phyloP scores from a whole-genome alignment of 2,329 filamentous ascomycete species.

The Venturia pyrina region DNA sequence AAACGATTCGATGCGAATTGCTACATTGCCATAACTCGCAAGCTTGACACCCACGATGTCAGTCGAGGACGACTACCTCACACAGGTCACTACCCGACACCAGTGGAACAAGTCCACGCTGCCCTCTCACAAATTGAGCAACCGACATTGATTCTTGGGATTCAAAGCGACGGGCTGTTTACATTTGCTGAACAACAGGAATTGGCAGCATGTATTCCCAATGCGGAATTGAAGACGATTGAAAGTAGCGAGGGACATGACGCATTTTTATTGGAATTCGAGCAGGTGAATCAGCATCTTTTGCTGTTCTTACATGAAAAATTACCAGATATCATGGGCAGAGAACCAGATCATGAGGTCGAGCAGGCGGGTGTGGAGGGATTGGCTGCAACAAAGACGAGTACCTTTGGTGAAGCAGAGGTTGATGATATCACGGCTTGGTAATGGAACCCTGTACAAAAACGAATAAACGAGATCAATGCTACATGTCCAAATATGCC shows the following conservation, averaged over 20 bases:
- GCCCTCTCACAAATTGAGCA: slow-evolving; percentile 78
- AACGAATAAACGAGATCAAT: background rate
- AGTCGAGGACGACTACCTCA: slow-evolving; percentile 56
- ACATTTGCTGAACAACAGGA: slow-evolving; percentile 96
- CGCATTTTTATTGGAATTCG: slow-evolving; percentile 91
- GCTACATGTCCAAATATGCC: background rate
- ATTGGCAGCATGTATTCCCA: slow-evolving; percentile 68
- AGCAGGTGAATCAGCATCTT: slow-evolving; percentile 88
- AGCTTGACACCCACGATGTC: slow-evolving; percentile 94
- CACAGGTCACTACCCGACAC: slow-evolving; percentile 21
- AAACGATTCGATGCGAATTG: slow-evolving; percentile 96
- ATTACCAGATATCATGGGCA: slow-evolving; percentile 78
- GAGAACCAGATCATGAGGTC: slow-evolving; percentile 26
- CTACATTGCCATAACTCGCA: slow-evolving; percentile 97
- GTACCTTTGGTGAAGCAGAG: slow-evolving; percentile 90
- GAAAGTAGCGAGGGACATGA: slow-evolving; percentile 94
- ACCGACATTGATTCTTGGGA: slow-evolving; percentile 82
- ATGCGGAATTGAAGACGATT: slow-evolving; percentile 72
- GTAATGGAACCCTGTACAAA: slow-evolving; percentile 34
- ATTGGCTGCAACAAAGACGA: slow-evolving; percentile 66
- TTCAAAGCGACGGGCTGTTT: slow-evolving; percentile 91
- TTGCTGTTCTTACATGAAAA: slow-evolving; percentile 73
- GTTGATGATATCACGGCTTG: slow-evolving; percentile 94
- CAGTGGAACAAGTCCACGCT: slow-evolving; percentile 49
- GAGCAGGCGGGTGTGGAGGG: slow-evolving; percentile 25